These are phyloP conservation scores for Leccinum subgranulosum DNA, from an alignment of 768 basidiomycete species.

Conservation along the genomic window DNA sequence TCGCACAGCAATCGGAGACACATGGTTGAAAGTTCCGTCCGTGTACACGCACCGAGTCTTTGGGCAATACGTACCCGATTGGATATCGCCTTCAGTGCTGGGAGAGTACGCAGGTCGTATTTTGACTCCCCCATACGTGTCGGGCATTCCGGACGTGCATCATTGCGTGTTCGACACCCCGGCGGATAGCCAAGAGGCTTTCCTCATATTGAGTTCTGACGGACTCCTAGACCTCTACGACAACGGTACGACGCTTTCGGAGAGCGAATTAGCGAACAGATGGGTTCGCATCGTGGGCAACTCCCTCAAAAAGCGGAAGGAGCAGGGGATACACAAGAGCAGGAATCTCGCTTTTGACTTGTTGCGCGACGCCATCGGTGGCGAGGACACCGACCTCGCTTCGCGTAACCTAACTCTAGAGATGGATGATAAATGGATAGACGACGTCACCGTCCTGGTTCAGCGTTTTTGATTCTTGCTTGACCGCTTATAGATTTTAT, in stretches of 20 bases:
- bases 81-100: constrained; percentile 16
- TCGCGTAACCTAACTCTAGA: constrained; percentile 48
- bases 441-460: constrained; percentile 46
- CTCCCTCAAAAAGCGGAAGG: constrained; percentile 20
- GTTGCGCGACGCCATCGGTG: constrained; percentile 43
- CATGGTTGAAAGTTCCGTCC: constrained; percentile 33
- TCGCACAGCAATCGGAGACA: constrained; percentile 34
- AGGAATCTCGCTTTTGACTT: constrained; percentile 39
- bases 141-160: constrained; percentile 38
- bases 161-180: constrained; percentile 31
- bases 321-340: constrained; percentile 24
- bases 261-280: constrained; percentile 29
- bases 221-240: constrained; percentile 44
- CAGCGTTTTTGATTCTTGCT: constrained; percentile 32
- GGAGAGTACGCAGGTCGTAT: constrained; percentile 33
- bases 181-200: constrained; percentile 17
- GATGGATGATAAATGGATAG: constrained; percentile 51
- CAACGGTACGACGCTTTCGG: constrained; percentile 21
- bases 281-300: constrained; percentile 36
- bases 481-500: not conserved
- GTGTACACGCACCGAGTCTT: constrained; percentile 33
- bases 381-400: constrained; percentile 35
- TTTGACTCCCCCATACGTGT: constrained; percentile 46
- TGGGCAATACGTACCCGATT: constrained; percentile 22
- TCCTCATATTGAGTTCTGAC: constrained; percentile 45